phyloP scores from a whole-genome alignment of 257 asterid species.

The Nemophila menziesii region DNA sequence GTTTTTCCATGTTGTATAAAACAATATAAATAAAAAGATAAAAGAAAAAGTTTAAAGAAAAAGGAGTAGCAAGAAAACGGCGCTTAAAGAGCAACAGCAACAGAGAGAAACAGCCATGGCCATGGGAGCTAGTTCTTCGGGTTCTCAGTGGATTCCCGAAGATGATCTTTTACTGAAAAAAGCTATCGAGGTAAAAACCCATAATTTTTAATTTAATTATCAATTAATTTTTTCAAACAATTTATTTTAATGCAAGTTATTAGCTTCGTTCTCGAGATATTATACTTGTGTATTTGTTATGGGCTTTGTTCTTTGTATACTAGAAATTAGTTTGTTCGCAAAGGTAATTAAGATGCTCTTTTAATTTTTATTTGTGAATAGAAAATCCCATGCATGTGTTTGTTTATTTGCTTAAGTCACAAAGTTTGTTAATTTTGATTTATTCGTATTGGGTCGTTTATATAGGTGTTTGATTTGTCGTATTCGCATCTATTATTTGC shows the following conservation, averaged over 20 bases:
- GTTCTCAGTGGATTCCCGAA: slow-evolving; percentile 38
- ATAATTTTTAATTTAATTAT: neutral
- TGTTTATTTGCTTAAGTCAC: too few species aligned
- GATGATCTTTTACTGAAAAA: slow-evolving; percentile 55
- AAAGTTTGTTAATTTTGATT: too few species aligned
- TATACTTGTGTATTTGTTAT: slow-evolving; percentile 8
- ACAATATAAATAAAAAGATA: too few species aligned
- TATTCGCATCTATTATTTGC: too few species aligned
- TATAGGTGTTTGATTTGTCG: too few species aligned
- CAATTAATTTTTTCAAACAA: neutral
- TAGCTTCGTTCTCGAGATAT: slow-evolving; percentile 5
- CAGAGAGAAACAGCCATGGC: slow-evolving; percentile 34
- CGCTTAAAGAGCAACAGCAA: neutral
- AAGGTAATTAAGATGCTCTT: neutral
- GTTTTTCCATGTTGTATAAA: too few species aligned
- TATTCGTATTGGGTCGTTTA: too few species aligned
- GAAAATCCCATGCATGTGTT: too few species aligned
- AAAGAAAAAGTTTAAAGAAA: neutral
- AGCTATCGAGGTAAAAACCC: slow-evolving; percentile 54
- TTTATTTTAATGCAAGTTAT: neutral
- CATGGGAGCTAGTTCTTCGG: slow-evolving; percentile 56
- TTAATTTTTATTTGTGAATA: neutral
- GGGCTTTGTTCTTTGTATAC: slow-evolving; percentile 1
- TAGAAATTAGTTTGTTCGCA: neutral
- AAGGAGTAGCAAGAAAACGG: neutral